Conservation (phyloP, 106 monocot species). For the Ottelia alismoides region DNA sequence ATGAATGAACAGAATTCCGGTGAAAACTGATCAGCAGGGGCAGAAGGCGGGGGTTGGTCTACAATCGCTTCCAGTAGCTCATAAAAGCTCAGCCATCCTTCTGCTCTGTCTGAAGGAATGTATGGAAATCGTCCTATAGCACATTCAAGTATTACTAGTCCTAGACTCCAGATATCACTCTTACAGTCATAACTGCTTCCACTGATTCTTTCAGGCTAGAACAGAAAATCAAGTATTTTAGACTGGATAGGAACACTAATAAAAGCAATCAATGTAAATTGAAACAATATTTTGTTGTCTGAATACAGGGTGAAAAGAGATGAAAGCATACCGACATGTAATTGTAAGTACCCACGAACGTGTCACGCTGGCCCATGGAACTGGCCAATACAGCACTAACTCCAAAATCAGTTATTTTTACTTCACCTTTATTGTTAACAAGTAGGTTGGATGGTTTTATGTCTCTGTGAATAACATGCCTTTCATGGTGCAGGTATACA, state of each 20-base stretch:
- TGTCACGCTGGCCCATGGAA: constrained; percentile 89
- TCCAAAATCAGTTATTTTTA: constrained; percentile 92
- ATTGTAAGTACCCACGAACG: constrained; percentile 91
- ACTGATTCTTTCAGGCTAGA: constrained; percentile 92
- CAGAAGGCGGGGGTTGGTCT: constrained; percentile 81
- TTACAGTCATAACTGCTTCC: constrained; percentile 85
- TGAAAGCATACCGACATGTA: constrained; percentile 70
- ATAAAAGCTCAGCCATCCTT: constrained; percentile 72
- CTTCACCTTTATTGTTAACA: constrained; percentile 78
- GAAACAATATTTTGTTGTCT: background rate
- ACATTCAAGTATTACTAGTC: constrained; percentile 94
- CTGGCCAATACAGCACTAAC: constrained; percentile 85
- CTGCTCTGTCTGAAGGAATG: constrained; percentile 51
- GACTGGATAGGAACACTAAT: constrained; percentile 2
- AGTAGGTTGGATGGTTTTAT: constrained; percentile 85
- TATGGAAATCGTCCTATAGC: constrained; percentile 92
- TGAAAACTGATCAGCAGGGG: constrained; percentile 91
- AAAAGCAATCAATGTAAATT: background rate
- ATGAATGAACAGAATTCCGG: constrained; percentile 98
- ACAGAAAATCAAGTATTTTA: too few relatives aligned
- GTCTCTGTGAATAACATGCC: constrained; percentile 91
- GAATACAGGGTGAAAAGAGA: background rate
- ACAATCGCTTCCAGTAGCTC: constrained; percentile 90
- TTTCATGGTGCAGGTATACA: constrained; percentile 86
- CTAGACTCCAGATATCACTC: constrained; percentile 98